These are phyloP conservation scores for Salix suchowensis DNA, from an alignment of 345 rosid species.

Conservation along the genomic window DNA sequence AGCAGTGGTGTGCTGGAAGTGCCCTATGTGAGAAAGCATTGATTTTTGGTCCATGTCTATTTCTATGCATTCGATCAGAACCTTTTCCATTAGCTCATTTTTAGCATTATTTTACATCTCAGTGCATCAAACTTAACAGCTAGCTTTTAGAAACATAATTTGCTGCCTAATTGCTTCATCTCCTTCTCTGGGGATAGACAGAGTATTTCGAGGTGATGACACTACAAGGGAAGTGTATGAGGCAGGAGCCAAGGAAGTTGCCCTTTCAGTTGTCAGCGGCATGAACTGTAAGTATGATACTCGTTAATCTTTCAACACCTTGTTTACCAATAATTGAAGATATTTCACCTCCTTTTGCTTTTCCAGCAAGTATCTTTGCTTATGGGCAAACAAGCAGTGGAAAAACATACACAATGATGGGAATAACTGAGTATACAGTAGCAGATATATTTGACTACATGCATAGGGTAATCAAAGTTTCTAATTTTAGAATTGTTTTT, in stretches of 20 bases:
- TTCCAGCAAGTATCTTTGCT: slow-evolving; percentile 88
- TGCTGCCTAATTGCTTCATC: not conserved
- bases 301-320: not conserved
- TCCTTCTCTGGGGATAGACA: slow-evolving; percentile 46
- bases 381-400: slow-evolving; percentile 99
- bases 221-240: slow-evolving; percentile 75
- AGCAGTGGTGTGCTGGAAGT: not conserved
- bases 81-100: not conserved
- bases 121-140: slow-evolving; percentile 13
- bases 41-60: not conserved
- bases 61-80: not conserved
- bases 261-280: slow-evolving; percentile 84
- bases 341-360: not conserved
- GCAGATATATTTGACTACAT: slow-evolving; percentile 90
- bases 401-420: slow-evolving; percentile 95
- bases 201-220: slow-evolving; percentile 86
- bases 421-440: slow-evolving; percentile 79
- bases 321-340: not conserved
- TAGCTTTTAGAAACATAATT: not conserved
- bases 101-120: not conserved
- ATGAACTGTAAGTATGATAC: slow-evolving; percentile 65
- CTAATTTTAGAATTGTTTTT: slow-evolving; percentile 6
- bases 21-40: not conserved
- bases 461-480: slow-evolving; percentile 47
- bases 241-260: slow-evolving; percentile 79